phyloP scores from a whole-genome alignment of 164 flowering plant genomes.

The Malania oleifera region DNA sequence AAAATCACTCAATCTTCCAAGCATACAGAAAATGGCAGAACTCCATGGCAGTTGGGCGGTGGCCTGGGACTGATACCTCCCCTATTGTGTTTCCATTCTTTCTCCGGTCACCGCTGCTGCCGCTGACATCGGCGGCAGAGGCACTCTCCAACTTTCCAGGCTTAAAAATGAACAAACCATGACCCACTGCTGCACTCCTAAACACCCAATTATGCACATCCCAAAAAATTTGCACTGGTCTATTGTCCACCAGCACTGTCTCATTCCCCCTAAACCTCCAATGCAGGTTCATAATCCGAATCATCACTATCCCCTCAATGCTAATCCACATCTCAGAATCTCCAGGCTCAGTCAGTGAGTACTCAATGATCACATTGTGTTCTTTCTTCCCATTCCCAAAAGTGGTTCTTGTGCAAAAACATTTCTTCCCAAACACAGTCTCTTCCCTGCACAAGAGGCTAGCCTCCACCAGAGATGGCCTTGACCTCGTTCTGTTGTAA shows the following conservation, averaged over 20 bases:
- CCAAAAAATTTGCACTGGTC: constrained; percentile 57
- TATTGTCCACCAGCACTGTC: constrained; percentile 34
- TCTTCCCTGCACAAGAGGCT: constrained; percentile 22
- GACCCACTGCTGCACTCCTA: constrained; percentile 30
- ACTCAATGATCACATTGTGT: constrained; percentile 23
- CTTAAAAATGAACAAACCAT: constrained; percentile 60
- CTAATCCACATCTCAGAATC: constrained; percentile 81
- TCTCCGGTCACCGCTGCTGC: constrained; percentile 1
- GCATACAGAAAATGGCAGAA: constrained; percentile 61
- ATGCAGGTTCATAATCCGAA: constrained; percentile 48
- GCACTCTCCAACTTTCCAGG: constrained; percentile 23
- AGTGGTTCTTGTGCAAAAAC: constrained; percentile 16
- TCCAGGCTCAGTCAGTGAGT: constrained; percentile 11
- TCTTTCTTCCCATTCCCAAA: constrained; percentile 3
- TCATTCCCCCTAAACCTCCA: constrained; percentile 78
- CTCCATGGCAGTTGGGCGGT: constrained; percentile 14
- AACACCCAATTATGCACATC: constrained; percentile 78
- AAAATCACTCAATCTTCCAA: constrained; percentile 52
- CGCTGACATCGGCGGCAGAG: constrained; percentile 4
- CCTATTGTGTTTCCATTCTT: constrained; percentile 20
- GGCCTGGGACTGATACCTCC: constrained; percentile 8
- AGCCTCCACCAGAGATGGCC: constrained; percentile 16
- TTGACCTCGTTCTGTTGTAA: constrained; percentile 12
- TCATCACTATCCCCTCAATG: constrained; percentile 46
- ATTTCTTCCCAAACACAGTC: constrained; percentile 17